Base-by-base conservation (phyloP, 2,329 filamentous ascomycete genomes). In the Domatiomyces catenatus region DNA sequence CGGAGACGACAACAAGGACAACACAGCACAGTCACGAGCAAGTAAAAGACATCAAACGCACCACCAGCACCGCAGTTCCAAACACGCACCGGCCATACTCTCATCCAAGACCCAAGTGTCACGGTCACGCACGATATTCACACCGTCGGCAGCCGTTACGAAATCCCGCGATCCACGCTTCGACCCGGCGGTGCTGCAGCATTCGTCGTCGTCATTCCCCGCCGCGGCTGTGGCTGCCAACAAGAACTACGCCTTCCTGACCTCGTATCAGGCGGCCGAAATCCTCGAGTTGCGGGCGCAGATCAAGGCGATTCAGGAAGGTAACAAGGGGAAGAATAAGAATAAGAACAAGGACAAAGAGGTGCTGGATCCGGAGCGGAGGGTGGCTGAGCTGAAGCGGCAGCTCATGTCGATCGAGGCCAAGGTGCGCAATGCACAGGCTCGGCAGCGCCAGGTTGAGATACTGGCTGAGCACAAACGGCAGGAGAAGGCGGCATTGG, bases 141-240 rank as follows among this genome's bases (percentile, higher is more conserved):
- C 71, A 42, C 64, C 69, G 3, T 67, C 69, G 1, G 67, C 72
- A 32, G 64, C 64, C 64, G 74, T 76, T 51, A 43, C 42, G n/a
- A 86, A 84, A 63, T 70, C 75, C 1, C 83, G 90, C 50, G 92
- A 98, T 66, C 92, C 92, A 17, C 83, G 92, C 48, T 98, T 98
- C 70, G 86, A 92, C 55, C 75, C 81, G 0, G 73, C 79, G 20
- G 64, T 72, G 49, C 58, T 68, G 56, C 32, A 39, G 32, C 32
- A 39, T 15, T 63, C 64, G 42, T 63, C 66, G 57, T 58, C 64
- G 52, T 55, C 63, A 44, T 50, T 58, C 24, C 53, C 56, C 20
- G 61, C 60, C 20, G 15, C 65, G 72, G 19, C 77, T 76, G 63
- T 67, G 69, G 47, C 77, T 76, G 56, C 81, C 32, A 76, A 76